phyloP scores from a whole-genome alignment of 2,329 filamentous ascomycete genomes.

The Esteya vermicola region DNA sequence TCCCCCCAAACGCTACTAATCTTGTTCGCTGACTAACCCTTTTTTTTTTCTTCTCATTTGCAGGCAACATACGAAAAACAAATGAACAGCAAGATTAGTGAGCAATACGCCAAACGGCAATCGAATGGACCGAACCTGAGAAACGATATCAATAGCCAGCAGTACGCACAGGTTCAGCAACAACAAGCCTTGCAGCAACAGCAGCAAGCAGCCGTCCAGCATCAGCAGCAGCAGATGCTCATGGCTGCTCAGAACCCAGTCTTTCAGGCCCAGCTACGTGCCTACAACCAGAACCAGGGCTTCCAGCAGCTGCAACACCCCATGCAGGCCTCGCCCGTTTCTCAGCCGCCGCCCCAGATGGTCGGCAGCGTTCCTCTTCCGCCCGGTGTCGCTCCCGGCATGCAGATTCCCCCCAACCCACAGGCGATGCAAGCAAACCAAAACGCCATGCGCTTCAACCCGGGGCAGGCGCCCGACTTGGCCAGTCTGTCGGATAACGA shows the following conservation, averaged over 20 bases:
- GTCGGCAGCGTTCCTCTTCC: slow-evolving; percentile 22
- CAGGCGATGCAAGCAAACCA: slow-evolving; percentile 25
- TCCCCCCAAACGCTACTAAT: not conserved
- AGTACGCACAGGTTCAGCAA: slow-evolving; percentile 15
- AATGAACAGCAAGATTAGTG: slow-evolving; percentile 29
- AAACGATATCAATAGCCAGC: slow-evolving; percentile 29
- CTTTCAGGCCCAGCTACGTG: slow-evolving; percentile 35
- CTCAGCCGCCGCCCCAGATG: slow-evolving; percentile 29
- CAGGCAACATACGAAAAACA: slow-evolving; percentile 29
- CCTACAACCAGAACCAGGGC: slow-evolving; percentile 36
- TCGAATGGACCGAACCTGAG: slow-evolving; percentile 33
- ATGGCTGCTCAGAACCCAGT: slow-evolving; percentile 34
- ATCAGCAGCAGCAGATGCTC: slow-evolving; percentile 24
- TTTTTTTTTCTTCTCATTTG: not conserved
- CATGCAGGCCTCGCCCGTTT: slow-evolving; percentile 40
- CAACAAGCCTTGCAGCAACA: slow-evolving; percentile 16
- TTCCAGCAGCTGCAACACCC: slow-evolving; percentile 45
- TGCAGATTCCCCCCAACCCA: slow-evolving; percentile 27
- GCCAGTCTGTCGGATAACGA: slow-evolving; percentile 28
- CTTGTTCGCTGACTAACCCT: not conserved
- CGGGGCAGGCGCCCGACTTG: slow-evolving; percentile 17
- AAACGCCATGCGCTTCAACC: slow-evolving; percentile 18
- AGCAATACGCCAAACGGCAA: slow-evolving; percentile 36
- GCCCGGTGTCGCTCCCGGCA: slow-evolving; percentile 13
- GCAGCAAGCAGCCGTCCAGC: slow-evolving; percentile 12